Percentiles rank a stretch among this genome's conserved stretches.
Evolutionary conservation across 148 eudicot genomes (phyloP).

Genomic region (Chenopodium suecicum): DNA sequence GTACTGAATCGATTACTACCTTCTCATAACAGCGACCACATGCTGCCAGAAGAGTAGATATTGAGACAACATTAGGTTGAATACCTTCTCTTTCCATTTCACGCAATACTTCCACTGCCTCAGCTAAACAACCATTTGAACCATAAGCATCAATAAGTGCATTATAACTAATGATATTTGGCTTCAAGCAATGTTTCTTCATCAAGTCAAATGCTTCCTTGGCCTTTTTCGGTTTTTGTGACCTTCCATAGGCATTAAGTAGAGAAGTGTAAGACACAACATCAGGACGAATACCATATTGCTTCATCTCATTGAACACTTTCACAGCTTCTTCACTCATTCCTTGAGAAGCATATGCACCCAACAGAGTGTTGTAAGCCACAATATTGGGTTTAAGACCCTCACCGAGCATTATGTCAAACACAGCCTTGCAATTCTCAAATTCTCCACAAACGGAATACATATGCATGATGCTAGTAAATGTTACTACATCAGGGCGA

Average conservation of each 20-base stretch:
- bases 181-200: slow-evolving; percentile 62
- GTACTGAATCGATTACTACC: slow-evolving; percentile 80
- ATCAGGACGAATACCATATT: slow-evolving; percentile 62
- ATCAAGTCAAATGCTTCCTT: slow-evolving; percentile 63
- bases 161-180: slow-evolving; percentile 82
- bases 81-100: slow-evolving; percentile 82
- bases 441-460: slow-evolving; percentile 80
- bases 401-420: slow-evolving; percentile 76
- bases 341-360: slow-evolving; percentile 83
- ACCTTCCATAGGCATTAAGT: slow-evolving; percentile 90
- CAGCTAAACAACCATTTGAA: slow-evolving; percentile 67
- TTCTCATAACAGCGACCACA: slow-evolving; percentile 82
- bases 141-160: slow-evolving; percentile 96
- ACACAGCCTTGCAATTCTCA: slow-evolving; percentile 73
- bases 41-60: slow-evolving; percentile 81
- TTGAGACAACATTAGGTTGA: slow-evolving; percentile 84
- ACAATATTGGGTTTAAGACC: slow-evolving; percentile 81
- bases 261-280: slow-evolving; percentile 84
- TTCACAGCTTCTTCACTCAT: slow-evolving; percentile 64
- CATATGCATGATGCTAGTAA: slow-evolving; percentile 91
- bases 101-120: slow-evolving; percentile 75
- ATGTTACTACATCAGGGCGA: slow-evolving; percentile 77
- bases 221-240: slow-evolving; percentile 80
- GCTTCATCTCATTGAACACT: slow-evolving; percentile 62
- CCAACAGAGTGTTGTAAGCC: slow-evolving; percentile 74